phyloP scores from a whole-genome alignment of 352 stramenopile genomes.

The Globisporangium solare region DNA sequence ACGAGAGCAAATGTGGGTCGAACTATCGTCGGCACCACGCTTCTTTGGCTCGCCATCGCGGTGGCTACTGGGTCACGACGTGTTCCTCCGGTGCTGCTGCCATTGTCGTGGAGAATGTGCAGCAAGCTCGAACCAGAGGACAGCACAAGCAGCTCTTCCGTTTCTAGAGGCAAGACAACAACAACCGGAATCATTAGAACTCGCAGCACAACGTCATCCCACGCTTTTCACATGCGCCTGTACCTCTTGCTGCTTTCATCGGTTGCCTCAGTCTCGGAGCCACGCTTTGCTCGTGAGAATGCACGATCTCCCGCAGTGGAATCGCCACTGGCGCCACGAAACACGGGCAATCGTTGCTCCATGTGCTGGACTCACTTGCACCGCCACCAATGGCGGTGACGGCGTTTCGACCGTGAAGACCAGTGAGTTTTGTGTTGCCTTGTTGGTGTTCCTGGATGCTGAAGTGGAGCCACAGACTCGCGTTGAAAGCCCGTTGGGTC shows the following conservation, averaged over 20 bases:
- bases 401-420: background rate
- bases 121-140: slow-evolving; percentile 36
- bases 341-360: background rate
- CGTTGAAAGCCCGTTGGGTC: background rate
- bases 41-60: background rate
- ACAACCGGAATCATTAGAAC: background rate
- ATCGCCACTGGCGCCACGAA: slow-evolving; percentile 5
- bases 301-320: background rate
- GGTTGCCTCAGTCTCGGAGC: background rate
- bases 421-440: too few species aligned
- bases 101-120: slow-evolving; percentile 13
- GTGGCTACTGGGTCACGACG: background rate
- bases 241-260: slow-evolving; percentile 6
- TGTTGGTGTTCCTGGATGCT: background rate
- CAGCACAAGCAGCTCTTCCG: slow-evolving; percentile 33
- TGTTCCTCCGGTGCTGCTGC: background rate
- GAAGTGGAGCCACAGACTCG: slow-evolving; percentile 18
- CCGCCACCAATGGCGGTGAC: background rate
- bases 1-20: slow-evolving; percentile 34
- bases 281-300: background rate
- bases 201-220: too few species aligned
- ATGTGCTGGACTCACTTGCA: background rate
- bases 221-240: background rate
- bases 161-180: background rate
- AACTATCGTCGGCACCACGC: slow-evolving; percentile 16